Evolutionary conservation across 345 rosid species (phyloP), one percentile per base, ranked within the genome.

Genomic region (Cardiospermum halicacabum): DNA sequence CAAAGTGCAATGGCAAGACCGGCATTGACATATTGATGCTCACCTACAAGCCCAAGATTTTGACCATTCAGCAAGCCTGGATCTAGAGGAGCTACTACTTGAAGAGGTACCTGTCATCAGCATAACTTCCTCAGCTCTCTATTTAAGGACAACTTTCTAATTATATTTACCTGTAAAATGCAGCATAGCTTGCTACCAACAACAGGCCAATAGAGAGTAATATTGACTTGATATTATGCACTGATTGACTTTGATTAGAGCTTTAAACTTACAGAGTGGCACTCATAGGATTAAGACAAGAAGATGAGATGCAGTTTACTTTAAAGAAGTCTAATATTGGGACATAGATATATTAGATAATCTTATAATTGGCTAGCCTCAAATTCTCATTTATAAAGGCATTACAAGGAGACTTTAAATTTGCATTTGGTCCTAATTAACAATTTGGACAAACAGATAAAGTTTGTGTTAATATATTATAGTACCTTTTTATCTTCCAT

Each of bases 11-110:
- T 69, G 15, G 97, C 97, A 67, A 91, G 91, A 71, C 96, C 86
- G 67, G 99, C 97, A 81, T 94, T 94, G 36, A 80, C 25, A 72
- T 81, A 91, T 60, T 91, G 99, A 76, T 94, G 99, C 72, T 91
- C 97, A 43, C 97, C 97, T 72, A 81, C 93, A 72, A 94, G 96
- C 62, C 87, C 85, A 69, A 94, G 95, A 72, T 85, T 87, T 70
- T 73, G 79, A 60, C 87, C 93, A 68, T 78, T 84, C 51, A 89
- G 74, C 72, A 81, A 81, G 69, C 70, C 73, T 39, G 67, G 69
- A 64, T 88, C 88, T 68, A 94, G 73, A 42, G 96, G 93, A 16
- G 61, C 75, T 54, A 74, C 83, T 58, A 91, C 83, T 74, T 77
- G 75, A 60, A 94, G 97, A 68, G 74, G 71, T 69, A 91, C 92